phyloP scores from a whole-genome alignment of 2,329 filamentous ascomycete species.

The Arthrobotrys entomopaga region DNA sequence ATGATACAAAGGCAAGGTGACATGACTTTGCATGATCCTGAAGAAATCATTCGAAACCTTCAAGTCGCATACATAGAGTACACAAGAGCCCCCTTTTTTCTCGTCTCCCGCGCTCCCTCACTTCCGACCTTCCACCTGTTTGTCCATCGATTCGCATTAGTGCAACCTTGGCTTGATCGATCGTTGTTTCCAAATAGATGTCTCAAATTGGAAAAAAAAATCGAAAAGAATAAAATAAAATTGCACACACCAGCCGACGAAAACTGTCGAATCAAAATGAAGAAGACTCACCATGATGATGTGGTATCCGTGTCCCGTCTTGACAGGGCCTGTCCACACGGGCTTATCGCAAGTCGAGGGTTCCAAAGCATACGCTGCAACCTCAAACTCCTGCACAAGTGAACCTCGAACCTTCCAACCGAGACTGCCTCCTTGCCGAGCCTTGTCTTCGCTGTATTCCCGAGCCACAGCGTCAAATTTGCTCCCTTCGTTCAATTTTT shows the following conservation, averaged over 20 bases:
- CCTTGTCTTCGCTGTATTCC: constrained; percentile 59
- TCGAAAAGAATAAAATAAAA: neutral
- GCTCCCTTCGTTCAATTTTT: constrained; percentile 57
- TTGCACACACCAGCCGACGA: too few species aligned
- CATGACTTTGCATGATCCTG: constrained; percentile 11
- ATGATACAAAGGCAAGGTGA: neutral
- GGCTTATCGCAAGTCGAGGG: constrained; percentile 58
- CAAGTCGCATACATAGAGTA: constrained; percentile 12
- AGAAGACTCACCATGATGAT: constrained; percentile 52
- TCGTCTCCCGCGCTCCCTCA: constrained; percentile 8
- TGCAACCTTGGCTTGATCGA: constrained; percentile 3
- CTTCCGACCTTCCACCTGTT: constrained; percentile 53
- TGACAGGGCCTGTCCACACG: constrained; percentile 57
- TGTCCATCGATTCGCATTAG: constrained; percentile 29
- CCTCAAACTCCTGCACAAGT: constrained; percentile 58
- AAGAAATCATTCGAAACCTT: neutral
- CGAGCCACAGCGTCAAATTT: constrained; percentile 58
- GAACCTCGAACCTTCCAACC: constrained; percentile 58
- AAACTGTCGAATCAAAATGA: too few species aligned
- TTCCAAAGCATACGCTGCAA: constrained; percentile 57
- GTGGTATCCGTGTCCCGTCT: constrained; percentile 57
- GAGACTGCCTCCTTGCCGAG: constrained; percentile 57
- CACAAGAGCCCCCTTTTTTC: constrained; percentile 1
- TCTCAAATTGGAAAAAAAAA: neutral
- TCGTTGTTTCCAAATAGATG: neutral